These are phyloP conservation scores for Blakeslea trispora DNA, from an alignment of 371 early-diverging fungal genomes.

Conservation along the genomic window DNA sequence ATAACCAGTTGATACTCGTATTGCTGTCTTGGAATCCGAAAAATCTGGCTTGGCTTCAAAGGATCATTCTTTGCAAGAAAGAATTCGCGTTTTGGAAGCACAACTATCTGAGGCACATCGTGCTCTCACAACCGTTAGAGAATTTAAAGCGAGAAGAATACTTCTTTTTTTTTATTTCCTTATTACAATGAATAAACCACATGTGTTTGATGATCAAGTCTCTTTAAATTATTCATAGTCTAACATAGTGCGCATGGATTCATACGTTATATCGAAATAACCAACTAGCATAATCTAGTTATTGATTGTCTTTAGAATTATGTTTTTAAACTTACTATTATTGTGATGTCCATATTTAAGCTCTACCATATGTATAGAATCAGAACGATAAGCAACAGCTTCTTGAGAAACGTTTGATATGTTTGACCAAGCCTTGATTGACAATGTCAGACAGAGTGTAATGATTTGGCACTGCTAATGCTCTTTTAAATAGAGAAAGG, in stretches of 20 bases:
- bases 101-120: conserved; percentile 73
- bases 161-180: too few species aligned
- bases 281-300: conserved; percentile 29
- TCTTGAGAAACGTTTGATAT: conserved; percentile 30
- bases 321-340: conserved; percentile 31
- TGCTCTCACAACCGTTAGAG: conserved; percentile 34
- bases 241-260: conserved; percentile 21
- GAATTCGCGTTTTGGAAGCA: conserved; percentile 67
- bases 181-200: too few species aligned
- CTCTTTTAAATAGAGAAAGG: conserved; percentile 41
- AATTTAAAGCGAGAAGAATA: too few species aligned
- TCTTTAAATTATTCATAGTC: background rate
- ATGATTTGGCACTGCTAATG: conserved; percentile 10
- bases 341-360: conserved; percentile 43
- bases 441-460: background rate
- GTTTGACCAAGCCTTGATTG: background rate
- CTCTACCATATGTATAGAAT: conserved; percentile 21
- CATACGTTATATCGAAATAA: conserved; percentile 40
- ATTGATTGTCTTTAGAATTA: background rate
- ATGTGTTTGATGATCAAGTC: too few species aligned
- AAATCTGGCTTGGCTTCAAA: conserved; percentile 60
- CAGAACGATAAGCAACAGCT: conserved; percentile 26
- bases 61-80: conserved; percentile 65
- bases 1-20: conserved; percentile 61
- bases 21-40: conserved; percentile 79